Evolutionary conservation across 192 early-diverging fungal genomes (phyloP).

Genomic region (Gigaspora rosea): DNA sequence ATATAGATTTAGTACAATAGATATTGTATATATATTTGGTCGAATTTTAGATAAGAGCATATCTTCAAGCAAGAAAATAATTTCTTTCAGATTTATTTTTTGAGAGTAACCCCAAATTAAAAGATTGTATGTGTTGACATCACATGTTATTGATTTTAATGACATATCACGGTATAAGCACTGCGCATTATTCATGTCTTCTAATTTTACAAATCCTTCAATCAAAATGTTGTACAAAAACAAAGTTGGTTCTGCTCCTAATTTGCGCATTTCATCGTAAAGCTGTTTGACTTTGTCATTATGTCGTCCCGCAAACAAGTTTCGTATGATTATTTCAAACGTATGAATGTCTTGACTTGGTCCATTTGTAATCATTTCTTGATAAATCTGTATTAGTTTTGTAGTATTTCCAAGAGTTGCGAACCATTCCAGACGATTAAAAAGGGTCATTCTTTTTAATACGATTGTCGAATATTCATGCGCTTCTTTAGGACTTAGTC

Average conservation of each 20-base stretch:
- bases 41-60: background rate
- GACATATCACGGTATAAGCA: background rate
- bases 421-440: background rate
- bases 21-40: background rate
- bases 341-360: background rate
- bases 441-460: background rate
- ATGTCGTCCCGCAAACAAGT: background rate
- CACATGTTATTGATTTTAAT: background rate
- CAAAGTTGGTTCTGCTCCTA: background rate
- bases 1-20: background rate
- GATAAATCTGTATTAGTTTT: background rate
- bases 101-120: background rate
- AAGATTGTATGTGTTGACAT: background rate
- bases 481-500: background rate
- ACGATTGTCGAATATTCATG: background rate
- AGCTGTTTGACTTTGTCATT: background rate
- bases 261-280: background rate
- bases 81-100: background rate
- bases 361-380: background rate
- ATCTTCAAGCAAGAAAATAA: background rate
- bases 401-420: background rate
- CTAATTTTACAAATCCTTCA: conserved; percentile 2
- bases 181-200: background rate
- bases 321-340: background rate
- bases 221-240: conserved; percentile 1